Base-by-base conservation (phyloP, 306 rosid species). In the Myrica gale region DNA sequence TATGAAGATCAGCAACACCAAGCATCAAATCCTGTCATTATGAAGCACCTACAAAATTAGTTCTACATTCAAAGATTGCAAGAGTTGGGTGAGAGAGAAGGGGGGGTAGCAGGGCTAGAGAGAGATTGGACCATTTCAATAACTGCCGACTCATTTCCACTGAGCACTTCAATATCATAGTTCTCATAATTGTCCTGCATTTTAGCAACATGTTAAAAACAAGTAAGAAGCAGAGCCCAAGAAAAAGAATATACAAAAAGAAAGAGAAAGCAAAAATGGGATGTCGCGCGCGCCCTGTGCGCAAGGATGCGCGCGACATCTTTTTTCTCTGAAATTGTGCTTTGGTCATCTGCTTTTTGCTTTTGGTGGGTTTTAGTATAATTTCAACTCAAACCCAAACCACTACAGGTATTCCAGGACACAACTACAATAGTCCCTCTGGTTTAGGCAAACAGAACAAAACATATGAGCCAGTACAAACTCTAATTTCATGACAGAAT, bases 1-100 rank as follows among this genome's bases (percentile, higher is more conserved):
- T 90, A 57, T 84, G 85, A 62, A 94, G 98, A 86, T 94, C 97
- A 53, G 96, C 90, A 67, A 95, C 71, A 15, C 98, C 98, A 71
- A 91, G 84, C 96, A 93, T 91, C 84, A 91, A 86, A 79, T 93
- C 92, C 98, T 93, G 88, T 51, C 50, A 78, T 41, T 19, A 67
- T 71, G 66, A 68, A 37, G 3, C 17, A 43, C 54, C 53, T 15
- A 48, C 32, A 53, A 69, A 52, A 76, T 47, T 42, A 67, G 62
- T 57, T 20, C 23, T 19, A 17, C 62, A 43, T 75, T 44, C 65
- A 82, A 17, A 21, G 74, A 4, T 57, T 46, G 73, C 65, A 67
- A 68, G 81, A 55, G 57, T 61, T 6, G 19, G 12, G 46, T 39
- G 4, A 55, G 39, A 20, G 69, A 26, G 69, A 76, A 0, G n/a